Conservation (phyloP, 805 yeast genomes). For the Zygosaccharomyces lentus region DNA sequence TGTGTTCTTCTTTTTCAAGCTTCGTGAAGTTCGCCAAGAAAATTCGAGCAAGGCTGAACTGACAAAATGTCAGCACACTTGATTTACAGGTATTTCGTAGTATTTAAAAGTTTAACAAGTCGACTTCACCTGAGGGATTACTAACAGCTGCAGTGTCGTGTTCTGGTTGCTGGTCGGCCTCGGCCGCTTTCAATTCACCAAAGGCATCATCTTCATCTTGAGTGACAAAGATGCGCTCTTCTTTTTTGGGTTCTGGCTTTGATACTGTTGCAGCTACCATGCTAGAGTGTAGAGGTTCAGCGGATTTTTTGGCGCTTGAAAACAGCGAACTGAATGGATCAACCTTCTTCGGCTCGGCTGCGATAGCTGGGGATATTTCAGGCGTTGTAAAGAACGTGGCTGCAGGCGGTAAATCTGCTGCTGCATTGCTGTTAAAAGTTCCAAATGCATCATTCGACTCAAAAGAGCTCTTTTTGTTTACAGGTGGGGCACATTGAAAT, state of each 20-base stretch:
- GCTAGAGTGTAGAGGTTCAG: conserved; percentile 15
- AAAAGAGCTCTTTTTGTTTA: conserved; percentile 20
- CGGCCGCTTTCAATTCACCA: conserved; percentile 32
- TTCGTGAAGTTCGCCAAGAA: neutral
- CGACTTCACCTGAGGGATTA: conserved; percentile 21
- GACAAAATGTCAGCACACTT: neutral
- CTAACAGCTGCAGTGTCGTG: conserved; percentile 9
- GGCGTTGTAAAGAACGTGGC: conserved; percentile 21
- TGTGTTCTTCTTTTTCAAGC: neutral
- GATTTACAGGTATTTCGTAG: conserved; percentile 3
- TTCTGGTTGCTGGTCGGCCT: conserved; percentile 5
- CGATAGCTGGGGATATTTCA: conserved; percentile 35
- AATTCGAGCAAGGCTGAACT: neutral
- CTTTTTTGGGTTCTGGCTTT: conserved; percentile 1
- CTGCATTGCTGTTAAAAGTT: conserved; percentile 2
- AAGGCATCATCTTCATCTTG: conserved; percentile 33
- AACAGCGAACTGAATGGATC: conserved; percentile 75
- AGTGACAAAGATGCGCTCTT: conserved; percentile 13
- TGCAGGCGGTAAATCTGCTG: conserved; percentile 21
- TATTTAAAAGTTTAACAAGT: conserved; percentile 30
- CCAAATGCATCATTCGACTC: conserved; percentile 18
- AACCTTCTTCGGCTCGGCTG: conserved; percentile 40
- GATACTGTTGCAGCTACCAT: neutral
- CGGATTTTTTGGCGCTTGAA: conserved; percentile 53
- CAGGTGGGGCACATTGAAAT: conserved; percentile 65